Base-by-base conservation (phyloP, 192 early-diverging fungal species). In the Coemansia sp. region DNA sequence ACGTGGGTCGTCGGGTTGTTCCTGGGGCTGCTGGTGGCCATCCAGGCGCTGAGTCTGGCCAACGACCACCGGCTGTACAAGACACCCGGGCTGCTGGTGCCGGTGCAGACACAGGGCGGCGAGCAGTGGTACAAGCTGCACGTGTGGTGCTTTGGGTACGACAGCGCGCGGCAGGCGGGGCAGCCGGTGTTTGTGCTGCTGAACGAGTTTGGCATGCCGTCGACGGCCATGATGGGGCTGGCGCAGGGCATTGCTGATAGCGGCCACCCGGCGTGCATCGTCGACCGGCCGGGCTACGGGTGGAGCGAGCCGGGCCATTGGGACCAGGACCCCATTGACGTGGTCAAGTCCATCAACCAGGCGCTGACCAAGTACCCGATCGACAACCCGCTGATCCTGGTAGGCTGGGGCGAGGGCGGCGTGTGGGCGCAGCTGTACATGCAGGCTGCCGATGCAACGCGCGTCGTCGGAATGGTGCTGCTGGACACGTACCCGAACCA, bases 221-320 rank as follows among this genome's bases (percentile, higher is more conserved):
- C 66, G 48, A 78, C 77, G 19, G 7, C 66, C 9, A 64, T 78
- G 71, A 39, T 55, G 55, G 77, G 70, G 15, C 49, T 74, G 46
- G 66, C 66, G 10, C 37, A 59, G 45, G 71, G 69, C 3, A 38
- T 78, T 1, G 63, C 58, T 4, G 53, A 54, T 28, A 60, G 30
- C 29, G 71, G 71, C 7, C 60, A 72, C 37, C 54, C 70, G 0
- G 77, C 71, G 20, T 78, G 77, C 29, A 57, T 78, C 18, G 43
- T 73, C 11, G 77, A 78, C 37, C 65, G 77, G 36, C 77, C 77
- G 14, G 77, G 77, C 5, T 78, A 78, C 40, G 77, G 77, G 41
- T 78, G 77, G 77, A 78, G 77, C 55, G 77, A 73, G 40, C 71
- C 77, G 0, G 77, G 77, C 36, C 74, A 74, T 53, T 67, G 64